Percentiles rank a stretch among this genome's conserved stretches.
Evolutionary conservation across 192 early-diverging fungal species (phyloP).

Genomic region (Coemansia sp.): DNA sequence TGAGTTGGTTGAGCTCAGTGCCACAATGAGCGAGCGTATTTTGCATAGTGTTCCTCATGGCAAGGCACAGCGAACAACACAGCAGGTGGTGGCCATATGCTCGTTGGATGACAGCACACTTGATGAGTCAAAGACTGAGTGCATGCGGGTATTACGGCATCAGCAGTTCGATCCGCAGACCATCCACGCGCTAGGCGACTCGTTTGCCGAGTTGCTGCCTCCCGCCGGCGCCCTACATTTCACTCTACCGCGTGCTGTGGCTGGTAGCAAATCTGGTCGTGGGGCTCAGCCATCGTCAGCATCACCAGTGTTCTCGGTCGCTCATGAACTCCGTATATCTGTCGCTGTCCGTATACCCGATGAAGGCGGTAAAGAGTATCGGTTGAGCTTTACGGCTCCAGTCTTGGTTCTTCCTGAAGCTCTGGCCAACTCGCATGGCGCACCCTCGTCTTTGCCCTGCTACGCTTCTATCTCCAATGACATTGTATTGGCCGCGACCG

Average conservation of each 20-base stretch:
- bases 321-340: slow-evolving; percentile 21
- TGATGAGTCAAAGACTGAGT: not conserved
- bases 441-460: slow-evolving; percentile 23
- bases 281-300: slow-evolving; percentile 35
- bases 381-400: slow-evolving; percentile 11
- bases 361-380: not conserved
- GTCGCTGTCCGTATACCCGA: slow-evolving; percentile 19
- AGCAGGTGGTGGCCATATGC: slow-evolving; percentile 12
- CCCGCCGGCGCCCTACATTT: slow-evolving; percentile 16
- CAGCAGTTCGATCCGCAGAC: slow-evolving; percentile 29
- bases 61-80: slow-evolving; percentile 10
- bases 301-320: slow-evolving; percentile 33
- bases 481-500: slow-evolving; percentile 23
- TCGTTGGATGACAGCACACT: slow-evolving; percentile 13
- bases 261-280: not conserved
- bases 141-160: not conserved
- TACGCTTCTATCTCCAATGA: slow-evolving; percentile 32
- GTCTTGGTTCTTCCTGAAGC: slow-evolving; percentile 43
- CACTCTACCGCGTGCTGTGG: not conserved
- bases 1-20: slow-evolving; percentile 25
- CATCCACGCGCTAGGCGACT: slow-evolving; percentile 39
- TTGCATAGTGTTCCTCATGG: slow-evolving; percentile 19
- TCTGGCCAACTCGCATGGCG: slow-evolving; percentile 7
- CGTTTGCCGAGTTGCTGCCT: slow-evolving; percentile 30
- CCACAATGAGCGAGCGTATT: slow-evolving; percentile 24